Conservation (phyloP, 208 protist species). For the Trypanosoma platydactyli region DNA sequence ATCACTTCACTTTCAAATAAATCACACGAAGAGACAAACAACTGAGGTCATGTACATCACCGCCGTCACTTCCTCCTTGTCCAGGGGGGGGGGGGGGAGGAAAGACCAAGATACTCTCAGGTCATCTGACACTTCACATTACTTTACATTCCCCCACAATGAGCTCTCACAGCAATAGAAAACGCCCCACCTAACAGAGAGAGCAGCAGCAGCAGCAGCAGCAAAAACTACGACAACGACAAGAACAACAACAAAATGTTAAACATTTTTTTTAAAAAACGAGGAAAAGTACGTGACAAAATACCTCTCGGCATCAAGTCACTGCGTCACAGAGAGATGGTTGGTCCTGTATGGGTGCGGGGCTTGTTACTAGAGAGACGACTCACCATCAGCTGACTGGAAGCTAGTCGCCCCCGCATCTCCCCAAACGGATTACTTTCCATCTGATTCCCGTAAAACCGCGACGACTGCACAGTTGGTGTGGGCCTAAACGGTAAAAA, state of each 20-base stretch:
- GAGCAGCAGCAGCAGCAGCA: background rate
- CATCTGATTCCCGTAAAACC: conserved; percentile 21
- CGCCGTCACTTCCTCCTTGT: background rate
- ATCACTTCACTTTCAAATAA: background rate
- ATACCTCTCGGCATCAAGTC: background rate
- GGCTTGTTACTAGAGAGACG: background rate
- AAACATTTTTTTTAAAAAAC: background rate
- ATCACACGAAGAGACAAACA: background rate
- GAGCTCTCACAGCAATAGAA: background rate
- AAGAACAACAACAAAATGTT: conserved; percentile 22
- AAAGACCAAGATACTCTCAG: background rate
- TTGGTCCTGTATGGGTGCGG: background rate
- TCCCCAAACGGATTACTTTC: conserved; percentile 20
- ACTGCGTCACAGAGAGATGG: conserved; percentile 15
- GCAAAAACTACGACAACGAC: background rate
- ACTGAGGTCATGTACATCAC: background rate
- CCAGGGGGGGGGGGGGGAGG: background rate
- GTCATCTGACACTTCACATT: background rate
- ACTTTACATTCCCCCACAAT: background rate
- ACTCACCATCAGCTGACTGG: background rate
- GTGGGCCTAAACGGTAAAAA: conserved; percentile 69
- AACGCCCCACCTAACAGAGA: background rate
- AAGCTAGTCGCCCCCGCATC: background rate
- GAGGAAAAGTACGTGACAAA: background rate
- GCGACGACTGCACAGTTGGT: conserved; percentile 19